These are phyloP conservation scores for Ceratobasidium theobromae DNA, from an alignment of 1,284 basidiomycete genomes.

Conservation along the genomic window DNA sequence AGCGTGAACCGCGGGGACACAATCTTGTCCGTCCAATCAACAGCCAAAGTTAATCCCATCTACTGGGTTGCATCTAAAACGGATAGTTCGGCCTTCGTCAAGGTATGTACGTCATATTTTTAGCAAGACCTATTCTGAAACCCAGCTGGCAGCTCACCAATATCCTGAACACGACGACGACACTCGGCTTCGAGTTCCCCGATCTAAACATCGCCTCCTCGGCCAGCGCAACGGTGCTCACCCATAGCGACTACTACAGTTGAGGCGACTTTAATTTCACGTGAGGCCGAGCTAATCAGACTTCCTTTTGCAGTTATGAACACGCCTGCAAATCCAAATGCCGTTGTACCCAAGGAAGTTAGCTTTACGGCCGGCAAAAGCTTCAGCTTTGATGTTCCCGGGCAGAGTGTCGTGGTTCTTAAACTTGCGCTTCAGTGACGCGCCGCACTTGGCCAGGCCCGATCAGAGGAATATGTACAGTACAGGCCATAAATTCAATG, in stretches of 20 bases:
- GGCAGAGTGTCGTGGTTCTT: conserved; percentile 59
- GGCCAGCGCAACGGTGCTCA: conserved; percentile 20
- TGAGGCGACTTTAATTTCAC: not conserved
- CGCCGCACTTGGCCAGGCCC: not conserved
- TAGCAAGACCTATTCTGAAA: not conserved
- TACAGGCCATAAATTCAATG: not conserved
- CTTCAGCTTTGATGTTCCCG: conserved; percentile 60
- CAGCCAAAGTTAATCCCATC: conserved; percentile 50
- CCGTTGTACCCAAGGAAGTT: conserved; percentile 51
- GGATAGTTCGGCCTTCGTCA: conserved; percentile 55
- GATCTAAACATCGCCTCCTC: conserved; percentile 18
- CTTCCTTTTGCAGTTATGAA: conserved; percentile 42
- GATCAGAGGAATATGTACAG: not conserved
- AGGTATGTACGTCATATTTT: conserved; percentile 45
- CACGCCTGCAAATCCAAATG: conserved; percentile 52
- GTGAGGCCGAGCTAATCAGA: not conserved
- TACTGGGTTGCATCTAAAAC: conserved; percentile 62
- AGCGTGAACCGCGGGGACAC: conserved; percentile 60
- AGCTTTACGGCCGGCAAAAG: conserved; percentile 51
- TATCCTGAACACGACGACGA: conserved; percentile 46
- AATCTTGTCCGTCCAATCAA: conserved; percentile 65
- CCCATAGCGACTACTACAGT: conserved; percentile 38
- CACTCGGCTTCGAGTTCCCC: conserved; percentile 51
- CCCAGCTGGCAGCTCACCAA: conserved; percentile 53
- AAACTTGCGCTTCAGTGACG: not conserved